Evolutionary conservation across 495 filamentous ascomycete species (phyloP).

Genomic region (Tuber microsphaerosporum): DNA sequence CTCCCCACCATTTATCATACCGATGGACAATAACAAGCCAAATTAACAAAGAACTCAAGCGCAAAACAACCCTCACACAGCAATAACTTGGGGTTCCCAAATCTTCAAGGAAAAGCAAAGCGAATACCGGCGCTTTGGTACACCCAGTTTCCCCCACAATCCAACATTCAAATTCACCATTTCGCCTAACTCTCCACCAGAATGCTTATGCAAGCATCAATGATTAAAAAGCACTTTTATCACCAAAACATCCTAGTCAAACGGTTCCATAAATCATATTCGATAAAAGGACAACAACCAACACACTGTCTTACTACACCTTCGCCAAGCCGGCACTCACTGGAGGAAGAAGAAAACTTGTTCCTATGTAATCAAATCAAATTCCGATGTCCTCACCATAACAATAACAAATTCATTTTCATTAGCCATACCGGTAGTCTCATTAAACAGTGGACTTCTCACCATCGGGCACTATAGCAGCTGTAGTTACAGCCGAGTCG

Average conservation of each 20-base stretch:
- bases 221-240: background rate
- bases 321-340: background rate
- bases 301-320: background rate
- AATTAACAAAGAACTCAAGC: background rate
- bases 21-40: background rate
- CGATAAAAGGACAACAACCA: background rate
- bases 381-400: background rate
- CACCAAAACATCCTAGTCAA: background rate
- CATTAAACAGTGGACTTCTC: background rate
- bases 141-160: too few species aligned
- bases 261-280: background rate
- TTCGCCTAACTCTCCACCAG: background rate
- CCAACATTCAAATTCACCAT: background rate
- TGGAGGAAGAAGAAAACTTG: background rate
- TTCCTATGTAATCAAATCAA: background rate
- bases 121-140: too few species aligned
- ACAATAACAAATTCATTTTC: background rate
- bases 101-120: too few species aligned
- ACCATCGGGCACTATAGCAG: background rate
- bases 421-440: background rate
- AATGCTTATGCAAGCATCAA: background rate
- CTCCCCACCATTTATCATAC: background rate
- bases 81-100: too few species aligned
- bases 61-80: too few species aligned
- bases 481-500: background rate